These are phyloP conservation scores for Hirschioporus abietinus DNA, from an alignment of 768 basidiomycete genomes.

Conservation along the genomic window DNA sequence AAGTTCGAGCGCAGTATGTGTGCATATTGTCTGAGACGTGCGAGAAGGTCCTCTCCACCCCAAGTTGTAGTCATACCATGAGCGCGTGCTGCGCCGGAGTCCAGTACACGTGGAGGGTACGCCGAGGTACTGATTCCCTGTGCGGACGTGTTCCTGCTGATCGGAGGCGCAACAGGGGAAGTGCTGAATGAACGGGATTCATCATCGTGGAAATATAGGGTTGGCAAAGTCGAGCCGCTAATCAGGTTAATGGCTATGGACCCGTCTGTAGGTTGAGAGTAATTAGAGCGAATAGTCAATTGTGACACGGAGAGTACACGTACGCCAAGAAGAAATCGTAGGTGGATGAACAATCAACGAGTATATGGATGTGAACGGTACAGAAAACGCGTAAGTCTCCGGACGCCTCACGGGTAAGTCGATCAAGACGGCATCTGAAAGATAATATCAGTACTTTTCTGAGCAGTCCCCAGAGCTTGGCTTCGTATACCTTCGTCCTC, in stretches of 20 bases:
- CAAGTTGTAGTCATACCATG: slow-evolving; percentile 48
- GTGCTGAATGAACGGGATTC: slow-evolving; percentile 76
- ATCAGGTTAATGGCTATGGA: slow-evolving; percentile 86
- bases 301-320: slow-evolving; percentile 23
- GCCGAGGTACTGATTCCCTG: slow-evolving; percentile 25
- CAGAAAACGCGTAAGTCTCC: slow-evolving; percentile 94
- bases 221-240: slow-evolving; percentile 79
- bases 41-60: slow-evolving; percentile 86
- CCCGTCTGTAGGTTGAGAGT: slow-evolving; percentile 53
- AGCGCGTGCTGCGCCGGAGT: slow-evolving; percentile 36
- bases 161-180: slow-evolving; percentile 38
- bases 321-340: slow-evolving; percentile 80
- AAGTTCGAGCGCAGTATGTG: slow-evolving; percentile 82
- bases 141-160: slow-evolving; percentile 29
- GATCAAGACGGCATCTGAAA: slow-evolving; percentile 74
- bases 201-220: slow-evolving; percentile 95
- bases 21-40: slow-evolving; percentile 69
- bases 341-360: slow-evolving; percentile 84
- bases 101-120: slow-evolving; percentile 60
- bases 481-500: slow-evolving; percentile 63
- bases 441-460: slow-evolving; percentile 10
- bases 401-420: slow-evolving; percentile 78
- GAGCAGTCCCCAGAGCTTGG: slow-evolving; percentile 4
- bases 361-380: slow-evolving; percentile 84
- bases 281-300: slow-evolving; percentile 18